Evolutionary conservation across 2,329 filamentous ascomycete species (phyloP).

Genomic region (Pestalotiopsis sp.): DNA sequence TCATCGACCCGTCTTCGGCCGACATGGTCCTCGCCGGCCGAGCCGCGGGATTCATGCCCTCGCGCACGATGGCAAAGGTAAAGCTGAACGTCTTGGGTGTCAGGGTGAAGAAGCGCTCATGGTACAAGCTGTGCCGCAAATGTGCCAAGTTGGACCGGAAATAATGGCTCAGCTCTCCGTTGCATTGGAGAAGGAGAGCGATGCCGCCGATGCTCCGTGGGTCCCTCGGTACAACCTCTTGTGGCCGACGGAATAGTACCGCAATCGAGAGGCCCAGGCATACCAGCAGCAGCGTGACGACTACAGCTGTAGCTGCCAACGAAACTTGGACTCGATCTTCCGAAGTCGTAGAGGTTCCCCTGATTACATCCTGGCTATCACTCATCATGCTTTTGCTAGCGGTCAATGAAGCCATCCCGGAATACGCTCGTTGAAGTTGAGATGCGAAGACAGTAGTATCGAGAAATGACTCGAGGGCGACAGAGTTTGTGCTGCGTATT

Average conservation of each 20-base stretch:
- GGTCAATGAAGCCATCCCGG: neutral
- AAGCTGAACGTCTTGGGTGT: neutral
- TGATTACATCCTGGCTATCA: neutral
- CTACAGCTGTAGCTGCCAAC: neutral
- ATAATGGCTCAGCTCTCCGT: neutral
- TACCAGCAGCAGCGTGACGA: neutral
- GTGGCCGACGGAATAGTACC: neutral
- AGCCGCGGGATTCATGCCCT: neutral
- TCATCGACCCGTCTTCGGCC: neutral
- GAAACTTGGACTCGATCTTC: constrained; percentile 1
- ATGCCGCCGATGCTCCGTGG: constrained; percentile 13
- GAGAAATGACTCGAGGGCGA: neutral
- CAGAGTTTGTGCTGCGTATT: neutral
- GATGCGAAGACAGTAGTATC: neutral
- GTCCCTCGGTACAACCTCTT: constrained; percentile 8
- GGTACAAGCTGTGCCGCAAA: neutral
- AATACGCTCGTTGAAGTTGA: neutral
- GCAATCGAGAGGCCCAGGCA: constrained; percentile 1
- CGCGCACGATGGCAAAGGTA: neutral
- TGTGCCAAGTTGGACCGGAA: constrained; percentile 1
- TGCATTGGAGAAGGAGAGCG: constrained; percentile 1
- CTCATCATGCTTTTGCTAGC: neutral
- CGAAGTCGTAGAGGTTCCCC: neutral
- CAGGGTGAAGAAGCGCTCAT: constrained; percentile 3
- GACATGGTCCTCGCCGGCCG: neutral